These are phyloP conservation scores for Cryptococcus sp. DNA, from an alignment of 1,284 basidiomycete species.

Conservation along the genomic window DNA sequence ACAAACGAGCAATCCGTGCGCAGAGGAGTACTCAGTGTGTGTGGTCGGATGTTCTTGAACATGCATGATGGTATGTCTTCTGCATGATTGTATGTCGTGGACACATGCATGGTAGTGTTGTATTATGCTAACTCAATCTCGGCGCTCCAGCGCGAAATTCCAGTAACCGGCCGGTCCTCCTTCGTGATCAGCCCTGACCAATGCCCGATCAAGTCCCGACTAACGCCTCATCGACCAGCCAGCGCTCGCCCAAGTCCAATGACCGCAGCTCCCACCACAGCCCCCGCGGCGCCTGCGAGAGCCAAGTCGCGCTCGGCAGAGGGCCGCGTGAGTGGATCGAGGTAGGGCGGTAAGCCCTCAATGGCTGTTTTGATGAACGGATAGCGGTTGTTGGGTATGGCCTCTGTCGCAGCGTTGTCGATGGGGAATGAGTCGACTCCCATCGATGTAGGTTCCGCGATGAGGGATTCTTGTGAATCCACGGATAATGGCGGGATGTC, in stretches of 20 bases:
- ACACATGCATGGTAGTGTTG: no score
- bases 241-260: constrained; percentile 10
- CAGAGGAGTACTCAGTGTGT: no score
- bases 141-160: no score
- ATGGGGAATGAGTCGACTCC: background rate
- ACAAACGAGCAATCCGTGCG: no score
- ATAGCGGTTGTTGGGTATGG: background rate
- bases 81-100: no score
- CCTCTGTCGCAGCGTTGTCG: background rate
- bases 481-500: background rate
- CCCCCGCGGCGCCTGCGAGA: constrained; percentile 23
- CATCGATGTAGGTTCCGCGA: background rate
- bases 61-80: no score
- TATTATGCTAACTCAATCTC: no score
- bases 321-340: constrained; percentile 26
- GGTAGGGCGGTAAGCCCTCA: constrained; percentile 15
- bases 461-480: background rate
- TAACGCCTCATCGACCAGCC: constrained; percentile 1
- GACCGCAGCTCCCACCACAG: constrained; percentile 6
- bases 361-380: constrained; percentile 12
- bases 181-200: no score
- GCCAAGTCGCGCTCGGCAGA: constrained; percentile 34
- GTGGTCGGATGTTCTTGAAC: no score
- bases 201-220: no score
- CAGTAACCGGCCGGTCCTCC: no score